Evolutionary conservation across 176 grass and related monocot genomes (phyloP).

Genomic region (Carex scoparia): DNA sequence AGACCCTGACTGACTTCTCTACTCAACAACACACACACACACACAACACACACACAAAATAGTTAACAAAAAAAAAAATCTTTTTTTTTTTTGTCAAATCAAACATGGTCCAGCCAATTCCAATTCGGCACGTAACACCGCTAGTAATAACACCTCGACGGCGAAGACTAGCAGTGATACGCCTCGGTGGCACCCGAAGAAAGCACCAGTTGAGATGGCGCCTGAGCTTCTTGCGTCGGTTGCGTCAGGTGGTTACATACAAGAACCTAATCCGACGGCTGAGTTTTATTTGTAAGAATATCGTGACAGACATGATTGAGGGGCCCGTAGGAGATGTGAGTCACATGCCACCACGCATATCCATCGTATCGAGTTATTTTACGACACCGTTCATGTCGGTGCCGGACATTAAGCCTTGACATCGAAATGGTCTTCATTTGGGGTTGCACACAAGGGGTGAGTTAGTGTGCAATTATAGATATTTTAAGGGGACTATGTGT

Average conservation of each 20-base stretch:
- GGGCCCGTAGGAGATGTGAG: not conserved
- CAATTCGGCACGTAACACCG: not conserved
- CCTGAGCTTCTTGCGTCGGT: slow-evolving; percentile 5
- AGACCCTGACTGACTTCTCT: not conserved
- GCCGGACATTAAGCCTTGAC: not conserved
- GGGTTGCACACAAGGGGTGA: not conserved
- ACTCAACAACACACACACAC: not conserved
- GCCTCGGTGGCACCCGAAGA: slow-evolving; percentile 28
- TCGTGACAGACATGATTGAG: slow-evolving; percentile 13
- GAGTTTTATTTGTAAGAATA: slow-evolving; percentile 27
- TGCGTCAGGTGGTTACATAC: slow-evolving; percentile 27
- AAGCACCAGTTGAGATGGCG: not conserved
- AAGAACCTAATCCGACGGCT: slow-evolving; percentile 32
- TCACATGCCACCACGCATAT: slow-evolving; percentile 15
- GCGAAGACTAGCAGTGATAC: slow-evolving; percentile 44
- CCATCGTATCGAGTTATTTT: slow-evolving; percentile 34
- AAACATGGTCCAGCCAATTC: not conserved
- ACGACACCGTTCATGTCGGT: slow-evolving; percentile 44
- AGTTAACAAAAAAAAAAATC: no score
- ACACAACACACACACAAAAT: not conserved
- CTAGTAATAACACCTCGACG: not conserved
- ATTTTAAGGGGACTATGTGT: not conserved
- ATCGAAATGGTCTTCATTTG: not conserved
- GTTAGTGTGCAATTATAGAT: not conserved
- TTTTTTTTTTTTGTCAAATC: not conserved